phyloP scores from a whole-genome alignment of 2,329 filamentous ascomycete species.

The Nemania bipapillata region DNA sequence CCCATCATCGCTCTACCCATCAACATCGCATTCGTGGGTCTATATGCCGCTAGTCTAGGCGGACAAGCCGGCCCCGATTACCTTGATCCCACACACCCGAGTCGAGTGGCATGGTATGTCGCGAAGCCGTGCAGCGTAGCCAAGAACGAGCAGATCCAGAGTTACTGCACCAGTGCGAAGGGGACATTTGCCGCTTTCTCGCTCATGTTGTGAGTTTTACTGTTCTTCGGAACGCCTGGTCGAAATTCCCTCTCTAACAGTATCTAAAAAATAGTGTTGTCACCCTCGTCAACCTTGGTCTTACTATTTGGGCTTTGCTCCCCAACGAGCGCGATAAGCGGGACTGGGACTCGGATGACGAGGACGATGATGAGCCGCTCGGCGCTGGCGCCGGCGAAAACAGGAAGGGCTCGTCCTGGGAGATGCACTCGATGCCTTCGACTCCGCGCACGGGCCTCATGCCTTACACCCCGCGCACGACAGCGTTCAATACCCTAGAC shows the following conservation, averaged over 20 bases:
- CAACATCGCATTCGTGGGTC: constrained; percentile 66
- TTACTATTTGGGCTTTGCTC: constrained; percentile 68
- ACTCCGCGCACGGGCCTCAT: constrained; percentile 52
- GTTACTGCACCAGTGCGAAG: constrained; percentile 75
- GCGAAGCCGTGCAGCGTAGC: constrained; percentile 74
- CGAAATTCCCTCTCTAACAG: constrained; percentile 9
- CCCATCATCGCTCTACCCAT: constrained; percentile 71
- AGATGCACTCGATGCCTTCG: constrained; percentile 65
- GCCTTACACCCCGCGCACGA: constrained; percentile 73
- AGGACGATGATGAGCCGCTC: constrained; percentile 52
- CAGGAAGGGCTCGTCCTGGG: constrained; percentile 63
- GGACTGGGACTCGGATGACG: constrained; percentile 55
- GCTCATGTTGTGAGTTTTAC: constrained; percentile 71
- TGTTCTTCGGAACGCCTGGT: neutral
- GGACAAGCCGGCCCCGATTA: constrained; percentile 79
- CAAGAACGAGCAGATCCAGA: constrained; percentile 61
- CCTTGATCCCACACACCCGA: constrained; percentile 70
- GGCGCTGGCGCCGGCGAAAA: constrained; percentile 42
- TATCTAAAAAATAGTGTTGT: constrained; percentile 59
- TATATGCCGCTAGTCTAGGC: constrained; percentile 74
- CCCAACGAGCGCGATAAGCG: constrained; percentile 66
- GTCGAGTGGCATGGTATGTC: constrained; percentile 78
- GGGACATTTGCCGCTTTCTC: constrained; percentile 71
- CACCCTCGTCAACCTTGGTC: constrained; percentile 67
- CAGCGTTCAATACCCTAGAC: constrained; percentile 73